Base-by-base conservation (phyloP, 2,329 filamentous ascomycete genomes). In the Nakataea oryzae region DNA sequence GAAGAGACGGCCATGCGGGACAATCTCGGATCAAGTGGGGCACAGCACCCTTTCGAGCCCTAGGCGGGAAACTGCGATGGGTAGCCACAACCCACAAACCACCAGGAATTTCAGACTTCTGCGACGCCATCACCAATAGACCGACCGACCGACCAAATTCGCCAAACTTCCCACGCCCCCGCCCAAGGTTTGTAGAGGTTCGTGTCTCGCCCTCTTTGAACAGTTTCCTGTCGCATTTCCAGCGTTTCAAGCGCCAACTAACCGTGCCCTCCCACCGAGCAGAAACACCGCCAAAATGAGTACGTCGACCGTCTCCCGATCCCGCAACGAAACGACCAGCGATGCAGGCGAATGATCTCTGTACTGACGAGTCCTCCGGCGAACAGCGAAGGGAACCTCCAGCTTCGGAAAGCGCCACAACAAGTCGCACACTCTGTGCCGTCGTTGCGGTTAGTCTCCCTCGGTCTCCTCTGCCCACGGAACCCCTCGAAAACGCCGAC, bases 381-480 rank as follows among this genome's bases (percentile, higher is more conserved):
- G 62, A 47, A 67, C 69, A 82, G 80, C 80, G 71, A 82, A 82
- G 80, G 80, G 80, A 78, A 82, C 80, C 71, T 81, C 79, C 73
- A 81, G 79, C 74, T 69, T 61, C 65, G 67, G 67, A 63, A 69
- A 74, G 70, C 88, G 91, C 87, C 91, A 96, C 86, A 96, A 93
- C 87, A 96, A 96, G 88, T 91, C 92, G 85, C 93, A 97, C 88
- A 92, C 89, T 79, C 84, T 97, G 81, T 97, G 93, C 90, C 89
- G 93, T 86, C 93, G 93, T 83, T 97, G 92, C 87, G 93, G 91
- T 95, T 82, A 86, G 90, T 91, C 73, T 68, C 67, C 59, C 54
- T 66, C 62, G 62, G 65, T 63, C 62, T 59, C 13, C 11, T n/a
- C n/a, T 21, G n/a, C 5, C 3, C 41, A 9, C 41, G 41, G 6